Percentiles rank a stretch among this genome's conserved stretches.
phyloP scores from a whole-genome alignment of 1,284 basidiomycete genomes.

The Ganoderma sp. region DNA sequence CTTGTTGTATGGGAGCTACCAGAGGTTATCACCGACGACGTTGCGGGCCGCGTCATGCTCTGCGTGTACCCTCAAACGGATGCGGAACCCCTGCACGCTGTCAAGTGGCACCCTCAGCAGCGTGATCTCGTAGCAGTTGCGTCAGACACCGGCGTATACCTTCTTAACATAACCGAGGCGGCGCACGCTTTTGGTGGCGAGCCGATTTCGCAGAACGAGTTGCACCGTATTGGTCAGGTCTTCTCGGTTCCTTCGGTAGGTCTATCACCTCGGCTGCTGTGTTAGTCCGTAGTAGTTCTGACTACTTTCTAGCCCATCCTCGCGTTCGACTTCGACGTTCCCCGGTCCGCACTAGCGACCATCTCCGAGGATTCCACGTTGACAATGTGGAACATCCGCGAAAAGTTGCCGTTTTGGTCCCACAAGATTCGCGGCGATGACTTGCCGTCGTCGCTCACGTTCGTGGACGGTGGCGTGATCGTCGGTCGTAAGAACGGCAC shows the following conservation, averaged over 20 bases:
- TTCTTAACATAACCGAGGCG: conserved; percentile 72
- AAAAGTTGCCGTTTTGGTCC: conserved; percentile 72
- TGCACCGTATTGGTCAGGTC: conserved; percentile 67
- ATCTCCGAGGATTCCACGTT: conserved; percentile 81
- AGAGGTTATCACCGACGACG: conserved; percentile 79
- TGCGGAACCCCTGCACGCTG: conserved; percentile 69
- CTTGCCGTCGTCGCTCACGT: conserved; percentile 76
- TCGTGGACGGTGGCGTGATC: conserved; percentile 79
- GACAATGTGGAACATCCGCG: conserved; percentile 78
- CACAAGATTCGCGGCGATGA: conserved; percentile 79
- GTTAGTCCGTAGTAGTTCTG: conserved; percentile 3
- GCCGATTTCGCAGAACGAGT: conserved; percentile 66
- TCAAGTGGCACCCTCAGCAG: conserved; percentile 84
- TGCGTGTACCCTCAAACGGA: conserved; percentile 68
- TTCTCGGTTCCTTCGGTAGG: conserved; percentile 74
- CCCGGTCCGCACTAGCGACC: conserved; percentile 74
- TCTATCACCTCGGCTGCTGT: conserved; percentile 22
- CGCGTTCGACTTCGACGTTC: conserved; percentile 81
- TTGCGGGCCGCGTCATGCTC: conserved; percentile 74
- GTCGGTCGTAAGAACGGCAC: conserved; percentile 82
- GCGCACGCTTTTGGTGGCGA: conserved; percentile 62
- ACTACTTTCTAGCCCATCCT: conserved; percentile 62
- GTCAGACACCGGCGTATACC: conserved; percentile 71
- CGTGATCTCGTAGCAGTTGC: conserved; percentile 78
- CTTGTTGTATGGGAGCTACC: conserved; percentile 87